Conservation (phyloP, 371 early-diverging fungal genomes). For the Apophysomyces ossiformis region DNA sequence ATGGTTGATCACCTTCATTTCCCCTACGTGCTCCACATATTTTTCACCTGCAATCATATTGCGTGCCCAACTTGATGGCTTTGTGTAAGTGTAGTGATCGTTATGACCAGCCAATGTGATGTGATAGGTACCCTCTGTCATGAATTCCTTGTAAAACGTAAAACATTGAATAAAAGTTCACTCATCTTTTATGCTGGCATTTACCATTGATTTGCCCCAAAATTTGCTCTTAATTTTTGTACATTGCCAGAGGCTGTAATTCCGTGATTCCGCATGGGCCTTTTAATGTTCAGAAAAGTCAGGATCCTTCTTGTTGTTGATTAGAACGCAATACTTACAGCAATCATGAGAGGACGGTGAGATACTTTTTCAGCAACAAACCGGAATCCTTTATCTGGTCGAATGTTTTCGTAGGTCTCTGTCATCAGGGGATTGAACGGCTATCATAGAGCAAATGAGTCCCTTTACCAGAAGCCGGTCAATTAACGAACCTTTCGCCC, state of each 20-base stretch:
- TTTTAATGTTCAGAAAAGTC: background rate
- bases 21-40: constrained; percentile 81
- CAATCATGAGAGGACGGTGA: constrained; percentile 84
- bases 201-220: constrained; percentile 71
- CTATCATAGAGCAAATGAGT: constrained; percentile 4
- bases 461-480: background rate
- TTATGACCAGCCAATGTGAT: constrained; percentile 62
- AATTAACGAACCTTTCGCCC: constrained; percentile 64
- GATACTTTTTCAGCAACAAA: constrained; percentile 91
- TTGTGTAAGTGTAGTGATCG: constrained; percentile 79
- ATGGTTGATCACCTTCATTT: constrained; percentile 74
- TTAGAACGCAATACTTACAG: constrained; percentile 41
- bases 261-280: constrained; percentile 75
- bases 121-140: constrained; percentile 74
- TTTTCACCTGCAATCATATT: constrained; percentile 81
- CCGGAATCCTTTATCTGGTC: constrained; percentile 79
- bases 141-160: constrained; percentile 59
- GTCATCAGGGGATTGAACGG: constrained; percentile 97
- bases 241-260: constrained; percentile 75
- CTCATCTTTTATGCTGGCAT: background rate
- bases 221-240: constrained; percentile 81
- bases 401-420: constrained; percentile 92
- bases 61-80: constrained; percentile 84
- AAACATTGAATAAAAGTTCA: background rate
- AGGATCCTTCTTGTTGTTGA: background rate